These are phyloP conservation scores for Sclerotinia minor DNA, from an alignment of 2,329 filamentous ascomycete species.

Conservation along the genomic window DNA sequence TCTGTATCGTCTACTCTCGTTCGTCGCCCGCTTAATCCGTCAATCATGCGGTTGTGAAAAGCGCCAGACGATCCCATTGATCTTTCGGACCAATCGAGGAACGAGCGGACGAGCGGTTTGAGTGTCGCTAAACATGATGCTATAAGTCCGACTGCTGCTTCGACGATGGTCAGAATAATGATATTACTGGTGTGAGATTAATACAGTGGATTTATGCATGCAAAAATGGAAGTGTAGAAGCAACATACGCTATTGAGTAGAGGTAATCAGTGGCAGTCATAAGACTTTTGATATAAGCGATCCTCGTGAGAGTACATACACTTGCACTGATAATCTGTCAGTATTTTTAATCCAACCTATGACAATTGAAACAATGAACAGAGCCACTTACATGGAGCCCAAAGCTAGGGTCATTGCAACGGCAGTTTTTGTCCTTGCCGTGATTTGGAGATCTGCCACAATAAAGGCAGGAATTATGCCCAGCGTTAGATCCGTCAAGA, in stretches of 20 bases:
- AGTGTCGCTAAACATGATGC: slow-evolving; percentile 35
- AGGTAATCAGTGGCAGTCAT: slow-evolving; percentile 34
- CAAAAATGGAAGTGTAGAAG: slow-evolving; percentile 20
- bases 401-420: slow-evolving; percentile 40
- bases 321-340: slow-evolving; percentile 31
- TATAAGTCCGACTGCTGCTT: slow-evolving; percentile 35
- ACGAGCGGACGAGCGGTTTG: slow-evolving; percentile 34
- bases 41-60: slow-evolving; percentile 9
- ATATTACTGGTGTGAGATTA: not conserved
- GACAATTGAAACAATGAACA: not conserved
- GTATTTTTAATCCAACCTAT: not conserved
- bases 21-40: not conserved
- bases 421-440: slow-evolving; percentile 43
- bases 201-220: not conserved
- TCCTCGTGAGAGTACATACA: slow-evolving; percentile 38
- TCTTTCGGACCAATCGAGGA: slow-evolving; percentile 28
- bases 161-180: slow-evolving; percentile 30
- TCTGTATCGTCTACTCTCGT: not conserved
- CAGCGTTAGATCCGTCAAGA: slow-evolving; percentile 44
- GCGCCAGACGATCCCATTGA: slow-evolving; percentile 4
- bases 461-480: slow-evolving; percentile 45
- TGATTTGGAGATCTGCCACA: slow-evolving; percentile 46
- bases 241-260: slow-evolving; percentile 33
- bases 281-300: slow-evolving; percentile 35
- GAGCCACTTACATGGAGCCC: slow-evolving; percentile 43